These are phyloP conservation scores for Cordyceps farinosa DNA, from an alignment of 2,329 filamentous ascomycete genomes.

Conservation along the genomic window DNA sequence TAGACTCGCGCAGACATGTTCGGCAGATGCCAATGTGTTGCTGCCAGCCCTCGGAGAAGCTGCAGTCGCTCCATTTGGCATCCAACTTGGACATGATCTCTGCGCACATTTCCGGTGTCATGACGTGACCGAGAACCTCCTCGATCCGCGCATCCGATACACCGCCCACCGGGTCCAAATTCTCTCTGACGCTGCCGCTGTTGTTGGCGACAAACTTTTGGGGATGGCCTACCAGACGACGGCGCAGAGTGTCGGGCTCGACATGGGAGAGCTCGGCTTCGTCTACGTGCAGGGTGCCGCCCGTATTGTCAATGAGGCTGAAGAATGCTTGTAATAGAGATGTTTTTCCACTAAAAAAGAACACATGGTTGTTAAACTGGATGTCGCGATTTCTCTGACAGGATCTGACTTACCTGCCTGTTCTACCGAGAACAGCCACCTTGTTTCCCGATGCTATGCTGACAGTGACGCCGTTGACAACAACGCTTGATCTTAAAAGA, in stretches of 20 bases:
- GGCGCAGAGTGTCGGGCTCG: not conserved
- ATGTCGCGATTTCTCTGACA: not conserved
- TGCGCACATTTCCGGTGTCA: not conserved
- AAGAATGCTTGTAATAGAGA: not conserved
- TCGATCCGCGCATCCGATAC: not conserved
- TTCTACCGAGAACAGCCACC: constrained; percentile 2
- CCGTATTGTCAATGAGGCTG: not conserved
- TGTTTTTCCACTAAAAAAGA: not conserved
- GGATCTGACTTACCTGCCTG: not conserved
- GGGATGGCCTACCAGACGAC: not conserved
- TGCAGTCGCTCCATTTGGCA: not conserved
- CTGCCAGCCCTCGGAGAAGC: constrained; percentile 1
- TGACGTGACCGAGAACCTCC: not conserved
- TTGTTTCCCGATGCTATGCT: not conserved
- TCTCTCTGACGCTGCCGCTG: not conserved
- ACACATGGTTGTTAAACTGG: not conserved
- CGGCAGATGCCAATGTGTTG: not conserved
- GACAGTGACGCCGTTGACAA: not conserved
- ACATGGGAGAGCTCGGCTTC: not conserved
- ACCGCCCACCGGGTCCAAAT: not conserved
- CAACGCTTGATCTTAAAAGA: not conserved
- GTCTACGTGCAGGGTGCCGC: not conserved
- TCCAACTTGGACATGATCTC: constrained; percentile 1
- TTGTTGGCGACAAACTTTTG: not conserved
- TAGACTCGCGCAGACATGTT: not conserved